Evolutionary conservation across 202 grass and related monocot species (phyloP), one percentile per base, ranked within the genome.

Genomic region (Digitaria exilis): DNA sequence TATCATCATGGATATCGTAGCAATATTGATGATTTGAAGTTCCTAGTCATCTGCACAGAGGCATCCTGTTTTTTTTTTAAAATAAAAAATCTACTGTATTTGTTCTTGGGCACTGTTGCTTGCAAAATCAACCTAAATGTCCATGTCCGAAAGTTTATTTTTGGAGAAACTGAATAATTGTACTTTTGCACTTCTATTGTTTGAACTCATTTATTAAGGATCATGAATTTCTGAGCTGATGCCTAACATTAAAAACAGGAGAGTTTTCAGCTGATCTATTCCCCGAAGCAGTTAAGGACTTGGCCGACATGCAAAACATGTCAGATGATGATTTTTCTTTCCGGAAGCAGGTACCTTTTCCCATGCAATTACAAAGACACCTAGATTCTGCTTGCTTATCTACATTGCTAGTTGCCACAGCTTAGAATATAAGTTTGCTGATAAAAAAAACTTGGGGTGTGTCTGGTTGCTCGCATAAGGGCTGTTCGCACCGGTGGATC

Each of bases 311-410:
- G 90, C 86, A 95, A 84, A 91, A 88, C 50, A 63, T 96, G 80
- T 82, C 89, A 49, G 93, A 98, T 86, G 96, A 90, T 25, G 89
- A 96, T 71, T 98, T 94, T 48, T 80, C 93, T 76, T 96, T 87
- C 77, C 72, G 89, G 81, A 96, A 96, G 75, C 96, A 98, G 96
- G 96, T 98, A 79, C 3, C 3, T 80, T 28, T 26, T 86, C 59
- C 63, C 9, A 31, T 80, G 48, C 66, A 55, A 56, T 29, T 46
- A 45, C 16, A 30, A 30, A 59, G 65, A 35, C 19, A 43, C 63
- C 79, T 76, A 15, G 49, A 32, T 76, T 22, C 9, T 58, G 37
- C 6, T 66, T 57, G 46, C 39, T 69, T 62, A 76, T 44, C 9
- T 61, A 21, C 11, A 7, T 44, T 71, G 39, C 79, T 25, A 15